Base-by-base conservation (phyloP, 495 filamentous ascomycete genomes). In the Xylaria grammica region DNA sequence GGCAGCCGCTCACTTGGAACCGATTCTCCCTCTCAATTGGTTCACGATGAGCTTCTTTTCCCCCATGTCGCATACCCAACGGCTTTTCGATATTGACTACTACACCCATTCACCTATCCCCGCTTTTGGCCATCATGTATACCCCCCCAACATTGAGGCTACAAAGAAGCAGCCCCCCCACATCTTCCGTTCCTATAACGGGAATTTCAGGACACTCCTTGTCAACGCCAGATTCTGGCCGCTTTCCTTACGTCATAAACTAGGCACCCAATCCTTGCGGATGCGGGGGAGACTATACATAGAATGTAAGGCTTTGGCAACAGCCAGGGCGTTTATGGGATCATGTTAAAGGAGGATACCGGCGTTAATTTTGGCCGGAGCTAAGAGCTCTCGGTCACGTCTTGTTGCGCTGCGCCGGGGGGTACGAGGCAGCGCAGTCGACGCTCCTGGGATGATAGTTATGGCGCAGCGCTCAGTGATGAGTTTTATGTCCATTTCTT, bases 281-380 rank as follows among this genome's bases (percentile, higher is more conserved):
- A 45, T 58, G 38, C 51, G 51, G 36, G 24, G 24, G 20, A 29
- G 54, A 56, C 15, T 32, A 46, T 48, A 56, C 30, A 46, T 59
- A 59, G 56, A 59, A 26, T 46, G 48, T 48, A 48, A 19, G 56
- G 56, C 42, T 48, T 32, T 48, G 56, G 56, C 56, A 59, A 59
- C 56, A 24, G 56, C 40, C 42, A 42, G n/a, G 56, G 56, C 40
- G 56, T 59, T 59, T 26, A 13, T 15, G 15, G 38, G 26, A 45
- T 30, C n/a, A 15, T 26, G 22, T 56, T 56, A 38, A 2, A 44
- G 9, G 34, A 45, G 11, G 5, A 3, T 1, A 15, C 30, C n/a
- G 54, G 54, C 54, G 38, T 52, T 5, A 4, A 2, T 56, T 42
- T 22, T 58, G 38, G 11, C 17, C 36, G 53, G n/a, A 29, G 22